phyloP scores from a whole-genome alignment of 306 rosid genomes.

The Benincasa hispida region DNA sequence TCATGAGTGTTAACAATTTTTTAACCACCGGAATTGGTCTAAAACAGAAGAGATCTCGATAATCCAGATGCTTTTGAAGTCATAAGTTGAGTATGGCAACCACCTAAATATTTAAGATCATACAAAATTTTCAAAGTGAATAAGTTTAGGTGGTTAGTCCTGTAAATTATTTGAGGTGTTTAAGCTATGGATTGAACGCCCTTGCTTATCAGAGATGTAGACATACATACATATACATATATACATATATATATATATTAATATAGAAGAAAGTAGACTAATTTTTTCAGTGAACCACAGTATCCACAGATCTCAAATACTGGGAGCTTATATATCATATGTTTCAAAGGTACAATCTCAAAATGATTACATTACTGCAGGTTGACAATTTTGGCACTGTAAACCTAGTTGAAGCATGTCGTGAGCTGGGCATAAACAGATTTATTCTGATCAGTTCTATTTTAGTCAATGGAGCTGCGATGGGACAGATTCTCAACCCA shows the following conservation, averaged over 20 bases:
- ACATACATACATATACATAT: too few relatives aligned
- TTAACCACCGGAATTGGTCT: background rate
- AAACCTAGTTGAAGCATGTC: constrained; percentile 88
- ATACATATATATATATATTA: too few relatives aligned
- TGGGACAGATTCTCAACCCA: constrained; percentile 88
- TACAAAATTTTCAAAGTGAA: background rate
- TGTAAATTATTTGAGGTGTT: background rate
- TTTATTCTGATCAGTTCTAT: constrained; percentile 89
- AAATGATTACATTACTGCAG: constrained; percentile 23
- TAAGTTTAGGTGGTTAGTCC: background rate
- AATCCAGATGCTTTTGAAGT: background rate
- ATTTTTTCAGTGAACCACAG: background rate
- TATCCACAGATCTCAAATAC: too few relatives aligned
- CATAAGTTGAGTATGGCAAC: background rate
- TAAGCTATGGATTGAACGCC: too few relatives aligned
- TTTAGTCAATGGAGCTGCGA: constrained; percentile 91
- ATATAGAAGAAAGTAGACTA: background rate
- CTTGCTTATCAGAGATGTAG: background rate
- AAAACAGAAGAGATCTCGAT: background rate
- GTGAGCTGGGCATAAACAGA: constrained; percentile 56
- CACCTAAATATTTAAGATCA: background rate
- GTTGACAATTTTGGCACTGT: constrained; percentile 89
- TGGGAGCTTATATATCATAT: too few relatives aligned
- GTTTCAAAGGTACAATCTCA: too few relatives aligned
- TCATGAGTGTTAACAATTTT: background rate